Base-by-base conservation (phyloP, 31 red algal genomes). In the Endocladia muricata region DNA sequence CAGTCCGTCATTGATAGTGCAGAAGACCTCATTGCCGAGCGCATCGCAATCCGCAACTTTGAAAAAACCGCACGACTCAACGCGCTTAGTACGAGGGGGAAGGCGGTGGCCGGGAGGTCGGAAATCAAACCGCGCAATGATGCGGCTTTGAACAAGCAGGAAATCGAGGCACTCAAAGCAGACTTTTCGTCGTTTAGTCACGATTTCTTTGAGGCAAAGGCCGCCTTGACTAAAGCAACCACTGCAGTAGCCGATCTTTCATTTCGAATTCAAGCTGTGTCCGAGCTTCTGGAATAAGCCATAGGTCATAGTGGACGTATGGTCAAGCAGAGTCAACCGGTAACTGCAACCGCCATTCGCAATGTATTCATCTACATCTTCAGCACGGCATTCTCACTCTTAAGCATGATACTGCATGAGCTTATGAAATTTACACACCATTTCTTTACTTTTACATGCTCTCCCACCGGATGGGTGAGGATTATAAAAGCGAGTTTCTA, bases 201-300 rank as follows among this genome's bases (percentile, higher is more conserved):
- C 44, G 59, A 90, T 13, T 77, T 90, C 69, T 90, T 77, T 54
- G 77, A 90, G 51, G 78, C 76, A n/a, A 81, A 82, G 52, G 79
- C 62, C 55, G 78, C 77, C 63, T 57, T 90, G 3, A 67, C 41
- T 0, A 76, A 71, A 25, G 86, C 78, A 60, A 81, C 86, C 5
- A 61, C 76, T 1, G 62, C 86, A 34, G 37, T 81, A 21, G 86
- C 86, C 33, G 86, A 90, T 15, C 68, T 82, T 36, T 82, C 78
- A 28, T 70, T 90, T 23, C 56, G 86, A 9, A 76, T 83, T 69
- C 76, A 90, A 54, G 86, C 86, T 30, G 43, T 90, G 8, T 76
- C 86, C 32, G 86, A 80, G 59, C 30, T 80, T 44, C 39, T 87
- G 31, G 47, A 75, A 33, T 67, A 55, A 70, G n/a, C n/a, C n/a